phyloP scores from a whole-genome alignment of 2,329 filamentous ascomycete species.

The Cyclaneusma minus region DNA sequence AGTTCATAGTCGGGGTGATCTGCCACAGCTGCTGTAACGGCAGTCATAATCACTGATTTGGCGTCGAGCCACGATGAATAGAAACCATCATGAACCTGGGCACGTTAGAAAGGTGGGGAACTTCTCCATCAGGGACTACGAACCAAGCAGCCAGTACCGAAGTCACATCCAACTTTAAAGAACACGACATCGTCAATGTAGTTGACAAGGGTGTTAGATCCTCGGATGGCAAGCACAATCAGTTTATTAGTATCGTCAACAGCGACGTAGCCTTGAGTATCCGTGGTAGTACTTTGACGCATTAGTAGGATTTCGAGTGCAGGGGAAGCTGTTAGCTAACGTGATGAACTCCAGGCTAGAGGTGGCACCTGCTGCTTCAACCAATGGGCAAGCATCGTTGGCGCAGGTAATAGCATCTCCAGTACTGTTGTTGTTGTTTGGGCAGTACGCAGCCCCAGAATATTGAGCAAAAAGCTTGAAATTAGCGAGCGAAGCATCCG shows the following conservation, averaged over 20 bases:
- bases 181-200: conserved; percentile 7
- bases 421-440: conserved; percentile 8
- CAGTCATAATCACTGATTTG: conserved; percentile 6
- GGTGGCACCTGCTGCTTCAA: conserved; percentile 7
- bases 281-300: conserved; percentile 4
- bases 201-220: conserved; percentile 7
- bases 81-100: conserved; percentile 15
- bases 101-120: too few species aligned
- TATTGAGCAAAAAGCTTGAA: conserved; percentile 12
- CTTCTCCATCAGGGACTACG: too few species aligned
- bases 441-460: conserved; percentile 12
- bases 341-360: conserved; percentile 8
- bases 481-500: conserved; percentile 4
- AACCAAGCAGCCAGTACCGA: conserved; percentile 5
- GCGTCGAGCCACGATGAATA: conserved; percentile 8
- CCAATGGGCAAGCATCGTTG: conserved; percentile 7
- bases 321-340: conserved; percentile 3
- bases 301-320: background rate
- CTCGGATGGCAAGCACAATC: conserved; percentile 10
- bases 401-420: conserved; percentile 7
- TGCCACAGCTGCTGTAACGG: conserved; percentile 7
- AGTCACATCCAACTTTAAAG: conserved; percentile 2
- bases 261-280: conserved; percentile 10
- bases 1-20: conserved; percentile 11
- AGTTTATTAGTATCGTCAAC: conserved; percentile 9